These are phyloP conservation scores for Metschnikowia drakensbergensis DNA, from an alignment of 805 yeast species.

Conservation along the genomic window DNA sequence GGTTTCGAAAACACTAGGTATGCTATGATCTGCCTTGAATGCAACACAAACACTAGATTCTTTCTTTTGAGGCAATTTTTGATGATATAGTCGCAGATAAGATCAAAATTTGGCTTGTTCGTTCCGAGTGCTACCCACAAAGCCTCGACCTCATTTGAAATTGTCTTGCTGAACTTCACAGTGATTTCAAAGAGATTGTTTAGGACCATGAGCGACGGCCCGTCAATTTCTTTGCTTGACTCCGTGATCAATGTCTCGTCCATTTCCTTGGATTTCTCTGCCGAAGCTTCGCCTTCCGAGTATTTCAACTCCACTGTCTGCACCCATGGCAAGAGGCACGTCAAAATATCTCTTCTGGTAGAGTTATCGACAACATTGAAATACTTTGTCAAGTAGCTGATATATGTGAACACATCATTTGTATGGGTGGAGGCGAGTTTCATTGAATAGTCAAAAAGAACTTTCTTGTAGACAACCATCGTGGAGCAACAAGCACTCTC, in stretches of 20 bases:
- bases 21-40: constrained; percentile 76
- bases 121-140: constrained; percentile 92
- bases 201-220: constrained; percentile 59
- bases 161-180: constrained; percentile 63
- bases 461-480: constrained; percentile 81
- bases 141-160: constrained; percentile 88
- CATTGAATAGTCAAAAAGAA: constrained; percentile 73
- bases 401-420: constrained; percentile 55
- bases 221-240: constrained; percentile 18
- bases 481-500: constrained; percentile 74
- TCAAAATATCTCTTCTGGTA: constrained; percentile 71
- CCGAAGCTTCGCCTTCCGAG: constrained; percentile 5
- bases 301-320: constrained; percentile 65
- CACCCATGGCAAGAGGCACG: constrained; percentile 89
- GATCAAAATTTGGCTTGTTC: constrained; percentile 64
- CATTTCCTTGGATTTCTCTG: constrained; percentile 3
- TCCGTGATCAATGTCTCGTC: background rate
- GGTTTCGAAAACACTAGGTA: constrained; percentile 58
- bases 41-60: constrained; percentile 70
- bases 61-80: constrained; percentile 64
- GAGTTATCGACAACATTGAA: constrained; percentile 55
- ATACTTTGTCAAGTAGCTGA: constrained; percentile 69
- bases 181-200: constrained; percentile 83
- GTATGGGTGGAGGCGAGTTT: constrained; percentile 61
- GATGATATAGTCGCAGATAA: constrained; percentile 67